Evolutionary conservation across 148 eudicot species (phyloP).

Genomic region (Drosera capensis): DNA sequence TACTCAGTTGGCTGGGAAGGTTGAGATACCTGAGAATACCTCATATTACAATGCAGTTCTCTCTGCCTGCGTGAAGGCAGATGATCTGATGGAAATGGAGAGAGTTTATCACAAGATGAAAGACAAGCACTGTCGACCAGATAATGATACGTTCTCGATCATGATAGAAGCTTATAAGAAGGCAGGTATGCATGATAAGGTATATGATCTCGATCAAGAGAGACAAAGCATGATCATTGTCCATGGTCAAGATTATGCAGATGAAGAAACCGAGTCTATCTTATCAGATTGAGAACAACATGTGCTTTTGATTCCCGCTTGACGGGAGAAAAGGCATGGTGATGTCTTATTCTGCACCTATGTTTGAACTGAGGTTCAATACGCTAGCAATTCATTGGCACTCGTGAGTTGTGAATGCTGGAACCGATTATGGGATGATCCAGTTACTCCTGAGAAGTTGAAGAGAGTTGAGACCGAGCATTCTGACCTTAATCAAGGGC

Average conservation of each 20-base stretch:
- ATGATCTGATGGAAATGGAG: constrained; percentile 91
- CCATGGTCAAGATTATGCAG: constrained; percentile 8
- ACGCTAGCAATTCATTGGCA: too few species aligned
- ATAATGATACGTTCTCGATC: constrained; percentile 37
- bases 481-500: too few species aligned
- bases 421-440: too few species aligned
- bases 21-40: constrained; percentile 81
- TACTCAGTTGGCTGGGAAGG: constrained; percentile 65
- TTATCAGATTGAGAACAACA: background rate
- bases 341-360: too few species aligned
- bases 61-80: constrained; percentile 74
- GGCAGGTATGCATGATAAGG: constrained; percentile 76
- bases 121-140: constrained; percentile 51
- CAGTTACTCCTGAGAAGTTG: too few species aligned
- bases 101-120: constrained; percentile 61
- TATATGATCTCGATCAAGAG: constrained; percentile 70
- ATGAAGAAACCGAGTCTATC: constrained; percentile 6
- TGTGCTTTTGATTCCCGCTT: too few species aligned
- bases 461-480: too few species aligned
- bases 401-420: too few species aligned
- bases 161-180: constrained; percentile 62
- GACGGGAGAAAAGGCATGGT: too few species aligned
- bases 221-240: constrained; percentile 12
- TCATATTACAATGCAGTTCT: constrained; percentile 68
- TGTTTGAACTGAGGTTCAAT: too few species aligned